These are phyloP conservation scores for Dactylellina sp. DNA, from an alignment of 2,329 filamentous ascomycete species.

Conservation along the genomic window DNA sequence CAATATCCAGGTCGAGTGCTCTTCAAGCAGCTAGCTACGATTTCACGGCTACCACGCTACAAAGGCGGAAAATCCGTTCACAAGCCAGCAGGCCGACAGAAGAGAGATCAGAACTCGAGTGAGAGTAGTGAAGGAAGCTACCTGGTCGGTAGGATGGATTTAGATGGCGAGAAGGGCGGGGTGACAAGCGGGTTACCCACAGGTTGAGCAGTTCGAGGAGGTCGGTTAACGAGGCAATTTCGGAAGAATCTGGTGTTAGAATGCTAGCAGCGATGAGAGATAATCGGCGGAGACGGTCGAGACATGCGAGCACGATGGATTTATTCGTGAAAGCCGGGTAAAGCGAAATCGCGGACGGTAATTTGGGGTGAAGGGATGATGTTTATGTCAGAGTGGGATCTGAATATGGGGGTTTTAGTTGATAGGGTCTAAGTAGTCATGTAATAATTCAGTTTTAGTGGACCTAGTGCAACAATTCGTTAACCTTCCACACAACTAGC, in stretches of 20 bases:
- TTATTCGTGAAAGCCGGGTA: constrained; percentile 3
- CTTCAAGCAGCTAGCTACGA: constrained; percentile 30
- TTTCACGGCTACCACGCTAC: constrained; percentile 20
- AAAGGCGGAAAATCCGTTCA: constrained; percentile 21
- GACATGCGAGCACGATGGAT: constrained; percentile 16
- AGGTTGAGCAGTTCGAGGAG: constrained; percentile 25
- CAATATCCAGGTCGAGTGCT: constrained; percentile 30
- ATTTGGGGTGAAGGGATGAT: constrained; percentile 46
- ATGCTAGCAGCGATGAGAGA: constrained; percentile 18
- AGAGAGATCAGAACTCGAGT: constrained; percentile 28
- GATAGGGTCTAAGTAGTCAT: no score
- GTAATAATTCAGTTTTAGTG: constrained; percentile 51
- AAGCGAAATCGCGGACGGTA: constrained; percentile 38
- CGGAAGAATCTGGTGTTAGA: constrained; percentile 51
- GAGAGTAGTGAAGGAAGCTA: constrained; percentile 22
- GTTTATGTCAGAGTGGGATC: constrained; percentile 39
- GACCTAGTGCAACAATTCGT: constrained; percentile 44
- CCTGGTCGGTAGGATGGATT: constrained; percentile 25
- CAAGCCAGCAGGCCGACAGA: constrained; percentile 22
- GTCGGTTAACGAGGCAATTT: constrained; percentile 55
- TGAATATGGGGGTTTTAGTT: constrained; percentile 49
- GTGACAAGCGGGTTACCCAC: constrained; percentile 34
- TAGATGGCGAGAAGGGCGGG: constrained; percentile 32
- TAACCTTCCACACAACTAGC: constrained; percentile 32
- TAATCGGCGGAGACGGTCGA: constrained; percentile 20